Evolutionary conservation across 2,329 filamentous ascomycete genomes (phyloP), one percentile per base, ranked within the genome.

Genomic region (Colletotrichum tanaceti): DNA sequence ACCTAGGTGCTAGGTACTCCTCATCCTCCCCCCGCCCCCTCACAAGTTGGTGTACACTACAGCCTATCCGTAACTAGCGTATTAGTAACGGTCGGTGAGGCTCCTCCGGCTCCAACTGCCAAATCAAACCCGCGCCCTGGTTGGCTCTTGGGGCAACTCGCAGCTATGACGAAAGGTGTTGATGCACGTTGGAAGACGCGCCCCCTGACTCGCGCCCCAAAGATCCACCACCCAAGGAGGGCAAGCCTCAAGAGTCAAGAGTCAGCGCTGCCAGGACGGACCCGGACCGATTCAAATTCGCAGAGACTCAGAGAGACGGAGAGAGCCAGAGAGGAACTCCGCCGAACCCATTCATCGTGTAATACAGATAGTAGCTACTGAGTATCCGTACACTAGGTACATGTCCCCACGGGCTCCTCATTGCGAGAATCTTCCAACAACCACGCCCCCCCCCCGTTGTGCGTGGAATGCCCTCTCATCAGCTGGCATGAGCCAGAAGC

Each of bases 371-470:
- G n/a, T n/a, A n/a, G n/a, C n/a, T n/a, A n/a, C n/a, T n/a, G n/a
- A n/a, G n/a, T n/a, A n/a, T n/a, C n/a, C n/a, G n/a, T n/a, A n/a
- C n/a, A n/a, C n/a, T n/a, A n/a, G n/a, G n/a, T 60, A 60, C 65
- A 68, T 46, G 60, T 43, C 39, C 60, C 65, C 65, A 68, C 53
- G 60, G 39, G 46, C 47, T 50, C 22, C 35, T 32, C 35, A 50
- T 50, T 65, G 65, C 55, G 61, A 68, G 61, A 65, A 65, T 68
- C 65, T 65, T 65, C 61, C 41, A 49, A 65, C n/a, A n/a, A 41
- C 20, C 53, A 59, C 63, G 54, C 54, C 59, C 24, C 24, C 24
- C 28, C 28, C 65, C 47, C 35, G 43, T 46, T 28, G 24, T 52
- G 52, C 18, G 38, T 32, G 35, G 50, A 66, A 55, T n/a, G 7